These are phyloP conservation scores for Thielaviopsis euricoi DNA, from an alignment of 2,329 filamentous ascomycete genomes.

Conservation along the genomic window DNA sequence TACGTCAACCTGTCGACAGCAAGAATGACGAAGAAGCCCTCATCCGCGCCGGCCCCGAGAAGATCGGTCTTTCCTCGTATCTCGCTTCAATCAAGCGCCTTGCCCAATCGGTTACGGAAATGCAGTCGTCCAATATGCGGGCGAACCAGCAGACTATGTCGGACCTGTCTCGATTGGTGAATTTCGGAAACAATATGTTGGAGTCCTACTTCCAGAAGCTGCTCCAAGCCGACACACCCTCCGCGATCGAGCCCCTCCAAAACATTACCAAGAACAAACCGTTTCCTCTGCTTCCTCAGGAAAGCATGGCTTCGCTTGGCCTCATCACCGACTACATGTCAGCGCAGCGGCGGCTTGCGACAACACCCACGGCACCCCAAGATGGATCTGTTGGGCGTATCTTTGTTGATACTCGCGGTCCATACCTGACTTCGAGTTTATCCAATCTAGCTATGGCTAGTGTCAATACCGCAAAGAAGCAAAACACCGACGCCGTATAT, in stretches of 20 bases:
- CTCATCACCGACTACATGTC: conserved; percentile 66
- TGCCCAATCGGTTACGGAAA: conserved; percentile 65
- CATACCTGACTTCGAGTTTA: conserved; percentile 68
- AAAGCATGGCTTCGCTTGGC: conserved; percentile 58
- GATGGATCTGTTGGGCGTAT: conserved; percentile 63
- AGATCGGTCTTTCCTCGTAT: conserved; percentile 68
- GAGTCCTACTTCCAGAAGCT: conserved; percentile 71
- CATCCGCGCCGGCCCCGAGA: conserved; percentile 72
- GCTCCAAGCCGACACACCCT: conserved; percentile 57
- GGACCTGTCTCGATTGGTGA: conserved; percentile 63
- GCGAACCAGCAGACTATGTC: conserved; percentile 80
- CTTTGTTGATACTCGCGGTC: conserved; percentile 72
- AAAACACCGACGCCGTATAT: conserved; percentile 69
- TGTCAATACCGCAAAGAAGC: conserved; percentile 66
- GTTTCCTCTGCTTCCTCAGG: conserved; percentile 66
- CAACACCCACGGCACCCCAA: conserved; percentile 23
- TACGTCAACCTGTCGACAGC: conserved; percentile 82
- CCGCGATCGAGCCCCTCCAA: conserved; percentile 73
- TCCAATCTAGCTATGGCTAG: conserved; percentile 80
- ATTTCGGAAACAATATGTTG: conserved; percentile 63
- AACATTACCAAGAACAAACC: conserved; percentile 78
- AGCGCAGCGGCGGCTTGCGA: conserved; percentile 33
- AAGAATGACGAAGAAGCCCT: conserved; percentile 85
- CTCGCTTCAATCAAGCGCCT: conserved; percentile 79
- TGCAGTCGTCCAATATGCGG: conserved; percentile 78